Percentiles rank a stretch among this genome's conserved stretches.
phyloP scores from a whole-genome alignment of 306 rosid species.

The Biancaea sappan region DNA sequence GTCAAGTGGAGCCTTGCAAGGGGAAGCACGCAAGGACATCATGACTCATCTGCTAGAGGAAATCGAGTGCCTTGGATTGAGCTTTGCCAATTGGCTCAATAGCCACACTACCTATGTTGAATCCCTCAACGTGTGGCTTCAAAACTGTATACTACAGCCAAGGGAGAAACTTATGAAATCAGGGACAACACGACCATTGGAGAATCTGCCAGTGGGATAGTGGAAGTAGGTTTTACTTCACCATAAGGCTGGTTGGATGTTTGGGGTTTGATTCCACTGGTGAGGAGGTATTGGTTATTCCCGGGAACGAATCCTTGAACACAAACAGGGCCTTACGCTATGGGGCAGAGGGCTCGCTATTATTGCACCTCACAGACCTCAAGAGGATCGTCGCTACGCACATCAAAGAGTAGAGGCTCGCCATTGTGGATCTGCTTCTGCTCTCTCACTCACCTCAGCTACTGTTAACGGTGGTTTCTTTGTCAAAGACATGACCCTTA shows the following conservation, averaged over 20 bases:
- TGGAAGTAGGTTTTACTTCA: conserved; percentile 45
- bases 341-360: not conserved
- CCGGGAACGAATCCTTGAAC: conserved; percentile 46
- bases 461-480: too few species aligned
- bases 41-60: too few species aligned
- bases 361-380: conserved; percentile 2
- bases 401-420: not conserved
- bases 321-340: conserved; percentile 30
- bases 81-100: too few species aligned
- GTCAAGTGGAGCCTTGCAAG: too few species aligned
- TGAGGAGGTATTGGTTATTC: conserved; percentile 35
- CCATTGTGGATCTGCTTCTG: too few species aligned
- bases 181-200: conserved; percentile 46
- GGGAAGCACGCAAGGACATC: too few species aligned
- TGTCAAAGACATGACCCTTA: too few species aligned
- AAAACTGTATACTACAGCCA: conserved; percentile 69
- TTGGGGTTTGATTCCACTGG: too few species aligned
- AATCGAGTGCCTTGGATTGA: too few species aligned
- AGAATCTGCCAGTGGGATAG: conserved; percentile 42
- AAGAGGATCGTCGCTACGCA: not conserved
- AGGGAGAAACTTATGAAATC: conserved; percentile 39
- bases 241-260: conserved; percentile 45
- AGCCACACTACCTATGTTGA: too few species aligned
- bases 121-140: conserved; percentile 90
- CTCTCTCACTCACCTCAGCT: too few species aligned